These are phyloP conservation scores for Ceratocystiopsis brevicomis DNA, from an alignment of 2,329 filamentous ascomycete genomes.

Conservation along the genomic window DNA sequence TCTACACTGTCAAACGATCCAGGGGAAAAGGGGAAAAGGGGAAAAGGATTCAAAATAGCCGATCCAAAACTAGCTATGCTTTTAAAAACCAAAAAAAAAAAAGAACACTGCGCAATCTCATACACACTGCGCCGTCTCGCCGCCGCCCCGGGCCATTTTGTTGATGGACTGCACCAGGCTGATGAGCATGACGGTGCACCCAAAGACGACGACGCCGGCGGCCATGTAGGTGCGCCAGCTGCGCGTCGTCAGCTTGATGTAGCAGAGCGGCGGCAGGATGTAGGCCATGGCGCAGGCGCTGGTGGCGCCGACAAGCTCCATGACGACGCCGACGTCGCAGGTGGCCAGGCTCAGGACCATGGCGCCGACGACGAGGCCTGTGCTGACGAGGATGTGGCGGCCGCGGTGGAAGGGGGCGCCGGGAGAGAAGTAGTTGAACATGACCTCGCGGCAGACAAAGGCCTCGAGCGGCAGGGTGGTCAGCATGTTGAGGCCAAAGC, in stretches of 20 bases:
- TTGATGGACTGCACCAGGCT: conserved; percentile 53
- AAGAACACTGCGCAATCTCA: no score
- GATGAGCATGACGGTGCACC: conserved; percentile 60
- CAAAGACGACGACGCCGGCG: conserved; percentile 58
- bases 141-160: conserved; percentile 41
- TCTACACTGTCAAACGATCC: no score
- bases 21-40: no score
- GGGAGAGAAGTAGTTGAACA: conserved; percentile 65
- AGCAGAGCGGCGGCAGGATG: conserved; percentile 86
- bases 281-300: conserved; percentile 89
- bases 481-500: conserved; percentile 97
- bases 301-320: conserved; percentile 89
- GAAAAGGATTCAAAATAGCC: no score
- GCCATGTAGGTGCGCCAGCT: conserved; percentile 58
- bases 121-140: not conserved
- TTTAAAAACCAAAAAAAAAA: no score
- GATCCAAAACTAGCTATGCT: no score
- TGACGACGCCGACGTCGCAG: conserved; percentile 84
- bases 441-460: conserved; percentile 93
- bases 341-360: conserved; percentile 66
- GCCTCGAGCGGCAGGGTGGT: conserved; percentile 91
- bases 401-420: conserved; percentile 59
- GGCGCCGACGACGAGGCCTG: conserved; percentile 58
- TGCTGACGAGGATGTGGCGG: conserved; percentile 74
- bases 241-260: conserved; percentile 72